Conservation (phyloP, 2,329 filamentous ascomycete genomes). For the Thyridium curvatum region DNA sequence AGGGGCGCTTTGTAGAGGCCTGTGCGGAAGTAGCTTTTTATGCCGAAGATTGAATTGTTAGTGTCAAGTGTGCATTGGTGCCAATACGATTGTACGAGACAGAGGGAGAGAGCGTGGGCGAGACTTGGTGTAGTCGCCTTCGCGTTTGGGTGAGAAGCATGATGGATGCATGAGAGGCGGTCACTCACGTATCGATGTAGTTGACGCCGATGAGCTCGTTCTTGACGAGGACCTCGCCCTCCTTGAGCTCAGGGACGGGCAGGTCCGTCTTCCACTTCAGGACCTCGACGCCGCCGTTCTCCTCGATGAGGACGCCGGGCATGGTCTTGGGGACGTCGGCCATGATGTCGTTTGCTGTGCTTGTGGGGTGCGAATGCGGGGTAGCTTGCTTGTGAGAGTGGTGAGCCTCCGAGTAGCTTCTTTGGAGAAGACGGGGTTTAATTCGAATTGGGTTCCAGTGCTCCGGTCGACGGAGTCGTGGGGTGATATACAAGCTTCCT, state of each 20-base stretch:
- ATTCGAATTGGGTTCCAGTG: too few relatives aligned
- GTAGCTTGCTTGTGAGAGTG: too few relatives aligned
- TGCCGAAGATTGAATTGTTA: neutral
- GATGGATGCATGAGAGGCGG: too few relatives aligned
- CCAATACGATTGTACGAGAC: too few relatives aligned
- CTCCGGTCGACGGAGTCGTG: too few relatives aligned
- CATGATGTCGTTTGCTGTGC: neutral
- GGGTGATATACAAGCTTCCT: too few relatives aligned
- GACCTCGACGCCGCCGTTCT: constrained; percentile 67
- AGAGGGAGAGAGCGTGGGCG: too few relatives aligned
- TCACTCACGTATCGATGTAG: constrained; percentile 72
- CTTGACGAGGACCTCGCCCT: constrained; percentile 72
- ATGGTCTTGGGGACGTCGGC: constrained; percentile 55
- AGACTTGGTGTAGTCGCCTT: neutral
- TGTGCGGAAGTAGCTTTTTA: constrained; percentile 74
- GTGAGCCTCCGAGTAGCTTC: too few relatives aligned
- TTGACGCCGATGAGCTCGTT: constrained; percentile 80
- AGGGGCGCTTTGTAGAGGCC: constrained; percentile 70
- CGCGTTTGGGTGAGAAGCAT: neutral
- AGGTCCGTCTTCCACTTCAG: constrained; percentile 65
- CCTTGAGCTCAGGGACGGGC: constrained; percentile 60
- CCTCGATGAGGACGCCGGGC: constrained; percentile 67
- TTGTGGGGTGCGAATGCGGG: neutral
- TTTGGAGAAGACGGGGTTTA: too few relatives aligned
- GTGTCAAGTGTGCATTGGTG: neutral